Evolutionary conservation across 352 stramenopile species (phyloP), one percentile per base, ranked within the genome.

Genomic region (Pythium grandisporangium): DNA sequence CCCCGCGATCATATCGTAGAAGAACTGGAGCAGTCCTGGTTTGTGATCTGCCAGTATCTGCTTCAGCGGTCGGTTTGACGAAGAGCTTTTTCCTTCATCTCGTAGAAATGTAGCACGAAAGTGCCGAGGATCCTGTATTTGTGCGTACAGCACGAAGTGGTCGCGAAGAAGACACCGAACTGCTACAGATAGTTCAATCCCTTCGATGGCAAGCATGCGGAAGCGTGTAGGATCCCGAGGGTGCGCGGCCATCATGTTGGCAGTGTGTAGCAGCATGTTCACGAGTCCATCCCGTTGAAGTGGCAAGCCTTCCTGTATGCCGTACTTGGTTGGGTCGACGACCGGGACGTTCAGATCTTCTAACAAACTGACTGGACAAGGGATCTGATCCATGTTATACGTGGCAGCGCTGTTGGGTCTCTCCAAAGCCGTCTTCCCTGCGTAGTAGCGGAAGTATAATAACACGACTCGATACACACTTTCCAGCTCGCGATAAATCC

Each of bases 371-470:
- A 63, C 11, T 24, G 59, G 63, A 48, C 60, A 75, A 16, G 68
- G 57, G 32, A 82, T 53, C 30, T 78, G 63, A 35, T 73, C 61
- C 2, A 82, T 45, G 2, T 66, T 62, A 13, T 55, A 21, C 26
- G 26, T 20, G n/a, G 30, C 23, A 10, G 32, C 37, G 19, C 13
- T 41, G 17, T 29, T 41, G 22, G 60, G 59, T 19, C 21, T 44
- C 16, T 23, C 36, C 2, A 72, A 55, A 3, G 48, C 47, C 0
- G 48, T 30, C 35, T 58, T 62, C 16, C 53, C 72, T 11, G 69
- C 64, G 41, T 76, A 77, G 33, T 63, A 66, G 13, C 70, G 69
- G 54, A 82, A 84, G 51, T 78, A 81, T 50, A 70, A 69, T 13
- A 84, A 49, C 29, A 87, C 22, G 21, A 82, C 64, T 21, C 74